phyloP scores from a whole-genome alignment of 805 yeast genomes.

The Candida easanensis region DNA sequence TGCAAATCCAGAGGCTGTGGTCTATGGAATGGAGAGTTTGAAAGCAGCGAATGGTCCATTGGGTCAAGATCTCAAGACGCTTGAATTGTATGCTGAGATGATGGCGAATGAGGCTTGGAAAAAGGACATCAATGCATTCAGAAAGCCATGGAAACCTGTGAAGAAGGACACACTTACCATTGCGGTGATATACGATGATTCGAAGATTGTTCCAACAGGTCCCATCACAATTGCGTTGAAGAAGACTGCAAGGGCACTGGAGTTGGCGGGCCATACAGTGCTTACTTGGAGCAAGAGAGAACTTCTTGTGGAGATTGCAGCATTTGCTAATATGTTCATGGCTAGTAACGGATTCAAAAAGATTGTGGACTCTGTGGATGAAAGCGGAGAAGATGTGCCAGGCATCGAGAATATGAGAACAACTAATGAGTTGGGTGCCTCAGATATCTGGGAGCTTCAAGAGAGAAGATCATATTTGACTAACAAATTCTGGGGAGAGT shows the following conservation, averaged over 20 bases:
- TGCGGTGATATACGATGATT: constrained; percentile 42
- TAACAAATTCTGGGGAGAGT: constrained; percentile 38
- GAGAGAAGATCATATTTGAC: constrained; percentile 34
- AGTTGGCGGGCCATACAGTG: constrained; percentile 46
- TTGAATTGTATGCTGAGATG: constrained; percentile 34
- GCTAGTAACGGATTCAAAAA: constrained; percentile 37
- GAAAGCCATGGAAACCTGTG: constrained; percentile 41
- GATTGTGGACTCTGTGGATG: constrained; percentile 30
- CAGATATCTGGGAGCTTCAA: constrained; percentile 42
- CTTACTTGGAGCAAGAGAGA: constrained; percentile 42
- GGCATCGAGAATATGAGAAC: constrained; percentile 35
- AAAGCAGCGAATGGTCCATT: constrained; percentile 48
- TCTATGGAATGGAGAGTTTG: constrained; percentile 29
- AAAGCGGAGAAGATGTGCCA: constrained; percentile 41
- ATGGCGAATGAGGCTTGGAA: constrained; percentile 39
- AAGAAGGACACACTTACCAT: constrained; percentile 35
- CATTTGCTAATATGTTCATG: constrained; percentile 35
- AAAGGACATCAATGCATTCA: constrained; percentile 37
- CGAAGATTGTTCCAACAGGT: constrained; percentile 44
- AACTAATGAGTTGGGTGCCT: constrained; percentile 33
- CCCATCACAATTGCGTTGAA: constrained; percentile 47
- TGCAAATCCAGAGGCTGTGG: constrained; percentile 15
- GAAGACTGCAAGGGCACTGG: constrained; percentile 28
- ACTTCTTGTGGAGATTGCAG: constrained; percentile 32
- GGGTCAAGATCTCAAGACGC: constrained; percentile 33